Conservation (phyloP, 345 rosid genomes). For the Toxicodendron radicans region DNA sequence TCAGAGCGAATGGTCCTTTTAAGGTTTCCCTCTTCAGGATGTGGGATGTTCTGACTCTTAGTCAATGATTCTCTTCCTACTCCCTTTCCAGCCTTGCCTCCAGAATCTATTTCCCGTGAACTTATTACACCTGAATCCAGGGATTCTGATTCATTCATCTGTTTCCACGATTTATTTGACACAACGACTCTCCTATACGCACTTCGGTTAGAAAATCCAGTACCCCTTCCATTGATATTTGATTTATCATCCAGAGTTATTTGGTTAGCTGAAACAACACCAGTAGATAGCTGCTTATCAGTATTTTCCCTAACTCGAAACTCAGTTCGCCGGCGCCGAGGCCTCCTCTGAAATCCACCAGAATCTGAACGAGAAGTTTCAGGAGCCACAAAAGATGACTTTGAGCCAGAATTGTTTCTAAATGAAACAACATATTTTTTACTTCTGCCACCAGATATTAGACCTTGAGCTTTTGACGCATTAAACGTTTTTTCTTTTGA, state of each 20-base stretch:
- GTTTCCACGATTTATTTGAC: constrained; percentile 59
- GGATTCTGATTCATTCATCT: constrained; percentile 47
- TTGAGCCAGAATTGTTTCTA: constrained; percentile 49
- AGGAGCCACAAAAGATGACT: constrained; percentile 45
- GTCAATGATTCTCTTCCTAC: constrained; percentile 44
- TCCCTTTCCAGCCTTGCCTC: constrained; percentile 48
- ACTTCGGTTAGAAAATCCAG: constrained; percentile 39
- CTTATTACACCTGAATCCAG: constrained; percentile 33
- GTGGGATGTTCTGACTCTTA: constrained; percentile 44
- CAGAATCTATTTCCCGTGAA: constrained; percentile 44
- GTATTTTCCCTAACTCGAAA: constrained; percentile 71
- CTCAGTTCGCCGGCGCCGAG: constrained; percentile 61
- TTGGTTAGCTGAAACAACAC: constrained; percentile 34
- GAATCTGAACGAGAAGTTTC: constrained; percentile 59
- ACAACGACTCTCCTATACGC: constrained; percentile 49
- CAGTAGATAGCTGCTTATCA: constrained; percentile 40
- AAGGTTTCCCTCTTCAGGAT: constrained; percentile 43
- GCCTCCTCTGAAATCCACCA: constrained; percentile 61
- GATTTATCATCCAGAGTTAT: constrained; percentile 49
- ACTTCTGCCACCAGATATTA: constrained; percentile 44
- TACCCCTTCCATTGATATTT: constrained; percentile 42
- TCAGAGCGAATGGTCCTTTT: constrained; percentile 48
- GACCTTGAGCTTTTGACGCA: constrained; percentile 40
- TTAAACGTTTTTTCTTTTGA: constrained; percentile 36
- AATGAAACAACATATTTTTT: constrained; percentile 43